phyloP scores from a whole-genome alignment of 768 basidiomycete species.

The Lactifluus subvellereus region DNA sequence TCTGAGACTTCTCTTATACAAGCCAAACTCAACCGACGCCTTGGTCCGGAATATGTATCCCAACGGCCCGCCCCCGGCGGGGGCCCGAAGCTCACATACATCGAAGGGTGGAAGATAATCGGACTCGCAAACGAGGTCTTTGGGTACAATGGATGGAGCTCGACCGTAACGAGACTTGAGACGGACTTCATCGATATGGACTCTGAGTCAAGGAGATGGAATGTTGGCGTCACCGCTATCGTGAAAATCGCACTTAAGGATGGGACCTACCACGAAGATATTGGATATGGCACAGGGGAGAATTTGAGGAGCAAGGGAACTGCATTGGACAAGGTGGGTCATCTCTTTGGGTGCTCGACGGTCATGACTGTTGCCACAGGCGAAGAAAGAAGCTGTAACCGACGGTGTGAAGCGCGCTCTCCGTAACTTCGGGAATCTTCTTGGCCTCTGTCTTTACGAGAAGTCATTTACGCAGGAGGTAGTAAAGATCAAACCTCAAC shows the following conservation, averaged over 20 bases:
- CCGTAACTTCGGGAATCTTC: conserved; percentile 86
- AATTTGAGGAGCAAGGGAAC: conserved; percentile 80
- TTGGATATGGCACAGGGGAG: conserved; percentile 85
- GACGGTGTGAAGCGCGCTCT: conserved; percentile 90
- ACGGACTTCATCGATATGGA: conserved; percentile 76
- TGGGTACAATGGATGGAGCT: conserved; percentile 96
- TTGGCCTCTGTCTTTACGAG: conserved; percentile 98
- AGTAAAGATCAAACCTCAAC: conserved; percentile 77
- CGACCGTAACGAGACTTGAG: conserved; percentile 64
- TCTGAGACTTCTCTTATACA: conserved; percentile 68
- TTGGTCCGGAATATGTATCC: conserved; percentile 93
- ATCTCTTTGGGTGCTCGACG: neutral
- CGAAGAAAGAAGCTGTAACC: conserved; percentile 97
- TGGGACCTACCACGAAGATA: conserved; percentile 87
- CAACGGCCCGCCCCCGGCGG: conserved; percentile 84
- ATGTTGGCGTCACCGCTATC: conserved; percentile 76
- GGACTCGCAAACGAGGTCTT: conserved; percentile 98
- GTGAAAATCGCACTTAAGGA: conserved; percentile 84
- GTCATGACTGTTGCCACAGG: conserved; percentile 42
- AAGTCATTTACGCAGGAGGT: conserved; percentile 83
- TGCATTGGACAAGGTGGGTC: conserved; percentile 84
- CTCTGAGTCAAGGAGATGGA: conserved; percentile 59
- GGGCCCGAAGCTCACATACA: conserved; percentile 85
- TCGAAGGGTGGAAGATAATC: conserved; percentile 97
- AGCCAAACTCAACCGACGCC: conserved; percentile 74